These are phyloP conservation scores for Chlorella sp. DNA, from an alignment of 139 green algal species.

Conservation along the genomic window DNA sequence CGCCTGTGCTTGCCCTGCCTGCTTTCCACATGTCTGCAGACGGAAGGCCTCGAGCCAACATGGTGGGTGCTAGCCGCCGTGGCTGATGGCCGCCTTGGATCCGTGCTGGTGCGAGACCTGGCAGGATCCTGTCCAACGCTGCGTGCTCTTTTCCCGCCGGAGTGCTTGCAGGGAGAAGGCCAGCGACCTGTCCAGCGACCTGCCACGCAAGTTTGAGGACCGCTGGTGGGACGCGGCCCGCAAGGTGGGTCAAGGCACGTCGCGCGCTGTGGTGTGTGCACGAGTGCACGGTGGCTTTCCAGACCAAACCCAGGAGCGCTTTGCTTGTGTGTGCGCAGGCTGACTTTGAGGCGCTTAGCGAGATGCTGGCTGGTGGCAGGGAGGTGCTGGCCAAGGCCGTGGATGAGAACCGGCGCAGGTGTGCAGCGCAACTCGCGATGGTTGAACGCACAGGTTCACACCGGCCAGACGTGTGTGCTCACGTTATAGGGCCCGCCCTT, in stretches of 20 bases:
- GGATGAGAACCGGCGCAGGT: slow-evolving; percentile 65
- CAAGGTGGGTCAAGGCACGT: too few relatives aligned
- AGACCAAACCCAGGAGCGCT: too few relatives aligned
- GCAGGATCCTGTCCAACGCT: too few relatives aligned
- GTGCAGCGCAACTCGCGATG: background rate
- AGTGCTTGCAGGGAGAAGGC: slow-evolving; percentile 44
- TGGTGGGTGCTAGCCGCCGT: background rate
- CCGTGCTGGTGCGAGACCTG: too few relatives aligned
- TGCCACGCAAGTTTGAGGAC: slow-evolving; percentile 78
- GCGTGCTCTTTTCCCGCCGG: too few relatives aligned
- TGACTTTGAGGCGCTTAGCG: slow-evolving; percentile 47
- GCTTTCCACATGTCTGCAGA: background rate
- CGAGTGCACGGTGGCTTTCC: too few relatives aligned
- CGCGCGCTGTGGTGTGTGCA: too few relatives aligned
- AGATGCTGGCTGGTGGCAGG: slow-evolving; percentile 51
- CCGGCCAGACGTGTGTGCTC: background rate
- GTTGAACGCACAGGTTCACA: background rate
- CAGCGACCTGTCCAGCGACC: slow-evolving; percentile 72
- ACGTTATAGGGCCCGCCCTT: background rate
- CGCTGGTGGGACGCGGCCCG: slow-evolving; percentile 71
- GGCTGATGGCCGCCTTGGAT: too few relatives aligned
- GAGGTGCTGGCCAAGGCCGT: slow-evolving; percentile 57
- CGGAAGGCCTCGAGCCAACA: background rate
- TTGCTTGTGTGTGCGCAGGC: too few relatives aligned
- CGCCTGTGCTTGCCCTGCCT: background rate